Evolutionary conservation across 2,329 filamentous ascomycete genomes (phyloP).

Genomic region (Scolecobasidium constrictum): DNA sequence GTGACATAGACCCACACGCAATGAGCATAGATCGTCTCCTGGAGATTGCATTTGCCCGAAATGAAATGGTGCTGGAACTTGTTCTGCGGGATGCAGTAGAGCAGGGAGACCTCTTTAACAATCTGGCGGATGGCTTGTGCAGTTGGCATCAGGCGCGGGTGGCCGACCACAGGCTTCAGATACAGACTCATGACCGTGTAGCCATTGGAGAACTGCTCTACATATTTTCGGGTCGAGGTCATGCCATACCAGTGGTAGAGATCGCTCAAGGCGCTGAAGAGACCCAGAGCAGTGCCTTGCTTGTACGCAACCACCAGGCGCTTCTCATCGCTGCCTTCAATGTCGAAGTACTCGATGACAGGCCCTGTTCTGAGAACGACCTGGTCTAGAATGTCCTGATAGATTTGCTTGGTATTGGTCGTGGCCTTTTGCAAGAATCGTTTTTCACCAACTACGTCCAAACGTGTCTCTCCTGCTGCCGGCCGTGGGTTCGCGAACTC

Average conservation of each 20-base stretch:
- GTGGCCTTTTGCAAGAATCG: conserved; percentile 95
- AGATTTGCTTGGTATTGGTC: conserved; percentile 88
- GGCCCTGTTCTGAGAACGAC: conserved; percentile 79
- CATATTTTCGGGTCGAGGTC: conserved; percentile 92
- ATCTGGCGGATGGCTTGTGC: conserved; percentile 96
- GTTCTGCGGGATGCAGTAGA: conserved; percentile 97
- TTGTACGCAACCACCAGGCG: conserved; percentile 90
- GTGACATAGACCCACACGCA: conserved; percentile 96
- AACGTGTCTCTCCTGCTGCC: conserved; percentile 64
- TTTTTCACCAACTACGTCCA: conserved; percentile 85
- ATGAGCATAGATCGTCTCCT: conserved; percentile 95
- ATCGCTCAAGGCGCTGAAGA: conserved; percentile 92
- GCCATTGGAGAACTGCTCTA: conserved; percentile 94
- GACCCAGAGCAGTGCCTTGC: conserved; percentile 77
- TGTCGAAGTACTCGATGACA: conserved; percentile 96
- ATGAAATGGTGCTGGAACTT: conserved; percentile 88
- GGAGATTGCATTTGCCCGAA: conserved; percentile 73
- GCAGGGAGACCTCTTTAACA: conserved; percentile 92
- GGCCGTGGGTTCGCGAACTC: conserved; percentile 73
- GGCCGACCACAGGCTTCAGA: conserved; percentile 56
- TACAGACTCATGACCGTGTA: conserved; percentile 97
- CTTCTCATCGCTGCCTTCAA: conserved; percentile 85
- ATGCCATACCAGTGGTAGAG: conserved; percentile 98
- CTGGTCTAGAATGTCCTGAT: conserved; percentile 83
- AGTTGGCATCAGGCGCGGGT: conserved; percentile 63